phyloP scores from a whole-genome alignment of 2,329 filamentous ascomycete species.

The Xylaria sp. region DNA sequence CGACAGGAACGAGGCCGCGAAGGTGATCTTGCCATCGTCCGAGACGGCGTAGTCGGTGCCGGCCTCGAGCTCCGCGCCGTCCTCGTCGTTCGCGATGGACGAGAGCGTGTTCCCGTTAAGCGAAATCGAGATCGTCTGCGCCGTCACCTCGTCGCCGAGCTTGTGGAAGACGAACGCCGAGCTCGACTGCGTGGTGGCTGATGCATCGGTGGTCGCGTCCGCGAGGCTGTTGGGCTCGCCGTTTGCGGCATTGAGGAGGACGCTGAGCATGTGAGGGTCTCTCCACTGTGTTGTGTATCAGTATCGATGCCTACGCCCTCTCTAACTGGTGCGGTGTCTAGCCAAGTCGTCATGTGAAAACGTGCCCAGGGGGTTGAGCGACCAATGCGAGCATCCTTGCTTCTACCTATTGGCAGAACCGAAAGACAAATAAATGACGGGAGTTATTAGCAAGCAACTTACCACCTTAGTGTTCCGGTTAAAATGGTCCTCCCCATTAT shows the following conservation, averaged over 20 bases:
- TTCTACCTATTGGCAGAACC: not conserved
- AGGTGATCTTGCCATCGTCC: conserved; percentile 46
- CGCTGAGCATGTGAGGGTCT: conserved; percentile 51
- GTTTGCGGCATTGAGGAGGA: conserved; percentile 49
- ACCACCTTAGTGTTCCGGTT: conserved; percentile 47
- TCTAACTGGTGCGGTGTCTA: no score
- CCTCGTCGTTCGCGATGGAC: conserved; percentile 43
- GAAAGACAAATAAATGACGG: not conserved
- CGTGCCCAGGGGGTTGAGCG: no score
- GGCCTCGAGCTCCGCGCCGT: conserved; percentile 37
- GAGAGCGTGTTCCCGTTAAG: conserved; percentile 58
- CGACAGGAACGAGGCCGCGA: conserved; percentile 50
- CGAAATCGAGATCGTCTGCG: conserved; percentile 50
- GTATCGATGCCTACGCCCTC: not conserved
- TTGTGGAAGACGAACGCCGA: conserved; percentile 60
- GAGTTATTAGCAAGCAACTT: not conserved
- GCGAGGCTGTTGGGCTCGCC: conserved; percentile 53
- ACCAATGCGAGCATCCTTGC: not conserved
- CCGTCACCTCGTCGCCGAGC: conserved; percentile 45
- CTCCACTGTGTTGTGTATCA: conserved; percentile 42
- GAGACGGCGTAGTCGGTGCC: conserved; percentile 52
- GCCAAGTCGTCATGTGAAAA: no score
- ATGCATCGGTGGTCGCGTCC: conserved; percentile 53
- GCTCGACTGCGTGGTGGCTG: conserved; percentile 48
- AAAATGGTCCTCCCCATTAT: conserved; percentile 60